Percentiles rank a stretch among this genome's conserved stretches.
Evolutionary conservation across 2,329 filamentous ascomycete species (phyloP).

Genomic region (Botryotinia narcissicola): DNA sequence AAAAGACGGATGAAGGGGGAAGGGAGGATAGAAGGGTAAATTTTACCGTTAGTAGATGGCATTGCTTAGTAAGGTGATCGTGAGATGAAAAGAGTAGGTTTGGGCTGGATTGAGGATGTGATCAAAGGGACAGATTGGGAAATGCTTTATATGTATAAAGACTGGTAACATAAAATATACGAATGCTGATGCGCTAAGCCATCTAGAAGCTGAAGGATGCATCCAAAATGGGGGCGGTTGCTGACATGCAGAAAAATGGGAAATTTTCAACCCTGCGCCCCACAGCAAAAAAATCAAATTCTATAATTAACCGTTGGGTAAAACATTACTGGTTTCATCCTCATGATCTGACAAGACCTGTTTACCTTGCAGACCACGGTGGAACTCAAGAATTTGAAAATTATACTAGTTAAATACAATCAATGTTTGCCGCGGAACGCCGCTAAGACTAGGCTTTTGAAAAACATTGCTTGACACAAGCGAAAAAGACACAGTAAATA

Average conservation of each 20-base stretch:
- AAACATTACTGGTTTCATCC: neutral
- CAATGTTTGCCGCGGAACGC: neutral
- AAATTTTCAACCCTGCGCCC: neutral
- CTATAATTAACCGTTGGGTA: neutral
- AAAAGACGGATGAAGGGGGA: slow-evolving; percentile 13
- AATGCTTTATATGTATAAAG: neutral
- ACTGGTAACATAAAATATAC: neutral
- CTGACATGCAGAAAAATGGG: neutral
- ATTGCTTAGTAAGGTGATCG: neutral
- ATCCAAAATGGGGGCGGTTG: neutral
- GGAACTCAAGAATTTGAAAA: too few relatives aligned
- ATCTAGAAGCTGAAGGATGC: neutral
- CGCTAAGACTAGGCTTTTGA: too few relatives aligned
- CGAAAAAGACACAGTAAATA: neutral
- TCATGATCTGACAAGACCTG: neutral
- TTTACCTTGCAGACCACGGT: neutral
- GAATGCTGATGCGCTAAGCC: neutral
- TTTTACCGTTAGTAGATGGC: neutral
- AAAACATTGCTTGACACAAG: neutral
- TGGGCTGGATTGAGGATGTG: too few relatives aligned
- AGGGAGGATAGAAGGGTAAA: neutral
- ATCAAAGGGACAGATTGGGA: neutral
- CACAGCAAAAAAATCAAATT: neutral
- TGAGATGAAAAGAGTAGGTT: neutral
- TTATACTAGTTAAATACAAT: neutral